phyloP scores from a whole-genome alignment of 2,329 filamentous ascomycete genomes.

The Alternaria sp. region DNA sequence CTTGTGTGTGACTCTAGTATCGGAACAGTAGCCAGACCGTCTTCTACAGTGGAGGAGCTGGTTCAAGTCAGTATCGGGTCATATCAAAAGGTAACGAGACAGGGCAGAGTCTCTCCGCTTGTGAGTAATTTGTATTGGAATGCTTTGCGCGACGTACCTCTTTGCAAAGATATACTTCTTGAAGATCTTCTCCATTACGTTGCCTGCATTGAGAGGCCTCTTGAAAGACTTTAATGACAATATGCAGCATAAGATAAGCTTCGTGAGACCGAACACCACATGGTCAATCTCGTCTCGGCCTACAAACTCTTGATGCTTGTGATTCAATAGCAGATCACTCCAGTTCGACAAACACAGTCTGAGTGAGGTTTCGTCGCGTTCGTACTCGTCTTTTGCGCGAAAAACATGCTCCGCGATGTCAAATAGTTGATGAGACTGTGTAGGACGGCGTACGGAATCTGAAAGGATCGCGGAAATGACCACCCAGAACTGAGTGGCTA shows the following conservation, averaged over 20 bases:
- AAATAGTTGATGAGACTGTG: constrained; percentile 47
- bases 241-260: constrained; percentile 51
- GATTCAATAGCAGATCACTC: constrained; percentile 46
- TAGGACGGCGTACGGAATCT: constrained; percentile 31
- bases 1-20: constrained; percentile 50
- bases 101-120: background rate
- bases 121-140: background rate
- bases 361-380: constrained; percentile 43
- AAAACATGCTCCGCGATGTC: constrained; percentile 49
- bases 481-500: constrained; percentile 48
- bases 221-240: constrained; percentile 54
- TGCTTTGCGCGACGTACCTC: constrained; percentile 26
- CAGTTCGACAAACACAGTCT: constrained; percentile 41
- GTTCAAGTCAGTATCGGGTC: constrained; percentile 9
- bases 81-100: background rate
- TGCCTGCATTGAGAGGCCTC: constrained; percentile 44
- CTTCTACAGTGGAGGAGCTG: constrained; percentile 21
- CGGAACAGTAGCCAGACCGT: constrained; percentile 32
- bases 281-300: constrained; percentile 48
- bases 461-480: constrained; percentile 46
- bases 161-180: constrained; percentile 48
- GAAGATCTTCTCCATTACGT: constrained; percentile 46
- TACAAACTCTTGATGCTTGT: constrained; percentile 48
- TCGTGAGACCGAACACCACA: constrained; percentile 53
- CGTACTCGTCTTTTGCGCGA: constrained; percentile 45